These are phyloP conservation scores for Periglandula ipomoeae DNA, from an alignment of 2,329 filamentous ascomycete genomes.

Conservation along the genomic window DNA sequence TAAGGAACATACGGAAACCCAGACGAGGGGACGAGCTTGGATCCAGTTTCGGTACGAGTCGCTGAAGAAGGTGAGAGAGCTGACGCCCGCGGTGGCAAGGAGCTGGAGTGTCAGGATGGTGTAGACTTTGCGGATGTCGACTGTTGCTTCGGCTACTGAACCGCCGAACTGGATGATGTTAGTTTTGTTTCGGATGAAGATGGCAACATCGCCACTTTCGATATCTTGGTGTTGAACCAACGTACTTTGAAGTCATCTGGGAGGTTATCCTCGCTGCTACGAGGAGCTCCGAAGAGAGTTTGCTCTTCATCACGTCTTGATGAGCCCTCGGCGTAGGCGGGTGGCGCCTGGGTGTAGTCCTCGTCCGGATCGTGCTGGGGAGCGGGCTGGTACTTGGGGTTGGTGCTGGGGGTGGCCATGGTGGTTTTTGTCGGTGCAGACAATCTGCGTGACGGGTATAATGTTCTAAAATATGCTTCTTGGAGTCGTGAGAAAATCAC, in stretches of 20 bases:
- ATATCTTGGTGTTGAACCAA: neutral
- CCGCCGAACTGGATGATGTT: constrained; percentile 63
- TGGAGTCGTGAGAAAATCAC: neutral
- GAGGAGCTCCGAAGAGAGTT: constrained; percentile 58
- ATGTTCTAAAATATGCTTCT: neutral
- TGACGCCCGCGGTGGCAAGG: constrained; percentile 71
- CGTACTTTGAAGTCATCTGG: constrained; percentile 92
- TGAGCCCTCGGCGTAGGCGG: constrained; percentile 59
- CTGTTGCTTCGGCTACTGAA: constrained; percentile 82
- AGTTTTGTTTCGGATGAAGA: neutral
- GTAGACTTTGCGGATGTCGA: constrained; percentile 98
- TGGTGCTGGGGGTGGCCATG: constrained; percentile 52
- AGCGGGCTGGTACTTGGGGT: constrained; percentile 73
- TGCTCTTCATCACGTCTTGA: constrained; percentile 44
- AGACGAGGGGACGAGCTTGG: constrained; percentile 77
- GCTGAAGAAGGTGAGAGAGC: constrained; percentile 80
- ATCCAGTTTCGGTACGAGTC: constrained; percentile 75
- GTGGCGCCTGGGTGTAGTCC: constrained; percentile 71
- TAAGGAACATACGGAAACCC: constrained; percentile 54
- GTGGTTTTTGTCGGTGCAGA: neutral
- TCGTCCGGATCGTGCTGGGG: constrained; percentile 74
- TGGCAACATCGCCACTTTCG: neutral
- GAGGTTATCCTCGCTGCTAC: constrained; percentile 79
- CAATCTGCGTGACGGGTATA: neutral
- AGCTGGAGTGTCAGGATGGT: constrained; percentile 95